phyloP scores from a whole-genome alignment of 1,284 basidiomycete species.

The Athelia psychrophila region DNA sequence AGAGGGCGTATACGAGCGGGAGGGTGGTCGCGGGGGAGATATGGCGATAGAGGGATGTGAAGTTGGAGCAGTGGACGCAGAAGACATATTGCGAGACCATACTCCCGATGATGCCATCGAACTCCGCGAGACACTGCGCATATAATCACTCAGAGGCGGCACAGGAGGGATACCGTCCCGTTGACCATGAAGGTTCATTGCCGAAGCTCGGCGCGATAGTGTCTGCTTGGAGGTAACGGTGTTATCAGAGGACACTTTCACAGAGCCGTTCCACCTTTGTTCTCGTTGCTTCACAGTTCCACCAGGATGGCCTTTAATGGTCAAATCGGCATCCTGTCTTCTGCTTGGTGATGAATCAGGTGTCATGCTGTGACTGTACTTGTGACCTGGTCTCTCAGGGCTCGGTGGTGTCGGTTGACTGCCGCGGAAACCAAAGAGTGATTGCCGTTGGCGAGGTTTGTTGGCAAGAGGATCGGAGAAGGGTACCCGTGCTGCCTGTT shows the following conservation, averaged over 20 bases:
- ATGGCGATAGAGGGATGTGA: slow-evolving; percentile 46
- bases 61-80: slow-evolving; percentile 65
- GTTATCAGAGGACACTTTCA: slow-evolving; percentile 58
- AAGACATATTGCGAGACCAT: slow-evolving; percentile 75
- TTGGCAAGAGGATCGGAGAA: slow-evolving; percentile 52
- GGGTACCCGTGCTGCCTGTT: slow-evolving; percentile 39
- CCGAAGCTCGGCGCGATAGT: slow-evolving; percentile 47
- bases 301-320: slow-evolving; percentile 39
- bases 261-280: slow-evolving; percentile 77
- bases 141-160: slow-evolving; percentile 42
- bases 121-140: slow-evolving; percentile 65
- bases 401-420: slow-evolving; percentile 44
- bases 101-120: slow-evolving; percentile 77
- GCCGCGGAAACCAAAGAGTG: slow-evolving; percentile 51
- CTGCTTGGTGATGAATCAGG: slow-evolving; percentile 58
- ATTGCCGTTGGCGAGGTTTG: slow-evolving; percentile 47
- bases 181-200: slow-evolving; percentile 36
- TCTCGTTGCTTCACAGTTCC: too few relatives aligned
- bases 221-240: slow-evolving; percentile 46
- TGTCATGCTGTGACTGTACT: slow-evolving; percentile 66
- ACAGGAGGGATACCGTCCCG: slow-evolving; percentile 44
- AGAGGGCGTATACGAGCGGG: slow-evolving; percentile 20
- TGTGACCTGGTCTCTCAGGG: slow-evolving; percentile 59
- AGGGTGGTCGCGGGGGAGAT: slow-evolving; percentile 38
- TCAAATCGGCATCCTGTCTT: slow-evolving; percentile 33